Base-by-base conservation (phyloP, 2,329 filamentous ascomycete genomes). In the Claviceps fusiformis region DNA sequence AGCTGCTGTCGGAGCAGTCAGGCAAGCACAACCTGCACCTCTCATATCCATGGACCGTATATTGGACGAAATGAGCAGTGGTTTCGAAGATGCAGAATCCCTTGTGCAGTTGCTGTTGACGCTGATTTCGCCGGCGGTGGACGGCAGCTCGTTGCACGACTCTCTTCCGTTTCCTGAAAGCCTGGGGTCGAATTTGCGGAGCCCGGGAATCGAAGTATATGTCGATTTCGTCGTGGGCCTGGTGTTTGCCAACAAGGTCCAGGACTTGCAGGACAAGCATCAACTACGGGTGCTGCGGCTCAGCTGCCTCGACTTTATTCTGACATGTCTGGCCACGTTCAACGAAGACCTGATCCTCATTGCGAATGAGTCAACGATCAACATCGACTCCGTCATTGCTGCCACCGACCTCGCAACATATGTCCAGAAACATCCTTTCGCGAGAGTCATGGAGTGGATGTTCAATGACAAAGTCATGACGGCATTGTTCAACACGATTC, bases 361-460 rank as follows among this genome's bases (percentile, higher is more conserved):
- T 62, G 86, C 87, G 44, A 95, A 89, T 66, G 81, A 86, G 64
- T 87, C 88, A 2, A 86, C 80, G 57, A 76, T 95, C 35, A 75
- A 81, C 31, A 83, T 95, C 17, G 90, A 96, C 66, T 72, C 79
- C 10, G 81, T 86, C 17, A 88, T 95, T 60, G 79, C 79, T 46
- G 79, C 88, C 4, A 86, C 85, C 3, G 87, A 87, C 55, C 75
- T 97, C 5, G 81, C 83, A 52, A 79, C 80, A 6, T 99, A 98
- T 66, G 83, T 93, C 56, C 82, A 83, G 29, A 79, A 95, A 54
- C 95, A 98, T 70, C 92, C 95, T 0, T 98, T 97, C 64, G 84
- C 88, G 3, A 83, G 95, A 57, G 85, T 95, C 17, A 96, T 97
- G 87, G 93, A 98, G 66, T 97, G 93, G 90, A 81, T 98, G 70